phyloP scores from a whole-genome alignment of 257 asterid genomes.

The Solanum acaule region DNA sequence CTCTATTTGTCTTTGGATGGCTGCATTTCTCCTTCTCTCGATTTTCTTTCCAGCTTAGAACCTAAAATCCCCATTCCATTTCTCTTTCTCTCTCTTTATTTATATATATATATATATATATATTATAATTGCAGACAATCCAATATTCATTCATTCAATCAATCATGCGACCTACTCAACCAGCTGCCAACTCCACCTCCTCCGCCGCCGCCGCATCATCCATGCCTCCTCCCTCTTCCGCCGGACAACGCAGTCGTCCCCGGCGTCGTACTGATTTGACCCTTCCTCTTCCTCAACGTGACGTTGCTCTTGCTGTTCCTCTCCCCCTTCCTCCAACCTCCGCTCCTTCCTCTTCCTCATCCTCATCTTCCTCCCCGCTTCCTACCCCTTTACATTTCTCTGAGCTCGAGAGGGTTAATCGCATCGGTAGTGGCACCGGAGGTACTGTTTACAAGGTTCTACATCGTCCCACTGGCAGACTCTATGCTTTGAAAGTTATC shows the following conservation, averaged over 20 bases:
- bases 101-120: too few relatives aligned
- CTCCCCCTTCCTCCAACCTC: conserved; percentile 49
- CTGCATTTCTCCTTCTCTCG: background rate
- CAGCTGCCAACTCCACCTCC: conserved; percentile 10
- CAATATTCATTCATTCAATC: background rate
- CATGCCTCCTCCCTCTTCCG: background rate
- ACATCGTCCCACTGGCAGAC: conserved; percentile 58
- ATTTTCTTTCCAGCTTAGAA: background rate
- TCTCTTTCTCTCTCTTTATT: background rate
- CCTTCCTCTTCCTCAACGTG: conserved; percentile 77
- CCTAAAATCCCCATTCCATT: background rate
- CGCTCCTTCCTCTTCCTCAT: conserved; percentile 14
- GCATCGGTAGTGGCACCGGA: conserved; percentile 87
- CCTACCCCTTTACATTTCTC: conserved; percentile 34
- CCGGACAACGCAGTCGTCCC: conserved; percentile 8
- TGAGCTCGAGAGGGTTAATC: conserved; percentile 65
- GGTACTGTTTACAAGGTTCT: conserved; percentile 89
- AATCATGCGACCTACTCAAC: conserved; percentile 47
- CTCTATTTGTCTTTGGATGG: background rate
- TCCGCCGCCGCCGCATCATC: conserved; percentile 6
- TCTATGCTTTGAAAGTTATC: conserved; percentile 73
- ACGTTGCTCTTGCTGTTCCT: conserved; percentile 64
- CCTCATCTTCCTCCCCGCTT: conserved; percentile 9
- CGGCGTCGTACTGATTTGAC: conserved; percentile 48
- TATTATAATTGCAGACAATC: background rate